Percentiles rank a stretch among this genome's conserved stretches.
phyloP scores from a whole-genome alignment of 169 alveolate genomes.

The Theileria parva region DNA sequence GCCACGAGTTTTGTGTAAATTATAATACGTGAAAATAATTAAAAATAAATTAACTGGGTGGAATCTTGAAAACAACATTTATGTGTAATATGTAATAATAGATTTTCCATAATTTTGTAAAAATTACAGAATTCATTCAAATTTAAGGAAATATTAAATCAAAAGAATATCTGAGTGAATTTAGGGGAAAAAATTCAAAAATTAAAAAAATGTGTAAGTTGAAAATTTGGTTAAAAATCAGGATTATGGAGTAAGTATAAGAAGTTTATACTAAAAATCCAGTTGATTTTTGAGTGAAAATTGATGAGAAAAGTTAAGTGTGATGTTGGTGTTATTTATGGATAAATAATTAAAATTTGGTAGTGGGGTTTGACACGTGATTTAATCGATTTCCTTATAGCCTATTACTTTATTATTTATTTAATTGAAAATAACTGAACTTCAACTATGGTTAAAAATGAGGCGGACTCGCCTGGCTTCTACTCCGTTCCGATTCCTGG shows the following conservation, averaged over 20 bases:
- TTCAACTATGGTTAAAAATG: conserved; percentile 7
- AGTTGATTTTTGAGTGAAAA: background rate
- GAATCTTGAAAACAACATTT: background rate
- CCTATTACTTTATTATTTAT: background rate
- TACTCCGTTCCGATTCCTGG: conserved; percentile 51
- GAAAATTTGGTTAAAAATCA: background rate
- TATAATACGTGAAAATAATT: background rate
- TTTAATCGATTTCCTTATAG: background rate
- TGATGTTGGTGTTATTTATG: background rate
- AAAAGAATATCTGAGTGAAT: background rate
- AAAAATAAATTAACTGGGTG: background rate
- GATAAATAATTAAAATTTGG: background rate
- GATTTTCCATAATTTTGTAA: background rate
- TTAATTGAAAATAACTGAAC: background rate
- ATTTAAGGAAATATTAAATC: background rate
- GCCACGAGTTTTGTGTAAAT: background rate
- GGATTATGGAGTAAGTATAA: background rate
- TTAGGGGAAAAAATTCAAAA: background rate
- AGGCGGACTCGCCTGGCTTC: conserved; percentile 48
- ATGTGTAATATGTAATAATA: background rate
- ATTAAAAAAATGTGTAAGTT: conserved; percentile 5
- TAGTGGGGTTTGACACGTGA: conserved; percentile 11
- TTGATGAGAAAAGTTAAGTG: background rate
- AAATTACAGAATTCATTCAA: background rate
- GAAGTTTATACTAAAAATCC: background rate